Evolutionary conservation across 805 yeast species (phyloP).

Genomic region (Saccharomycopsis microspora): DNA sequence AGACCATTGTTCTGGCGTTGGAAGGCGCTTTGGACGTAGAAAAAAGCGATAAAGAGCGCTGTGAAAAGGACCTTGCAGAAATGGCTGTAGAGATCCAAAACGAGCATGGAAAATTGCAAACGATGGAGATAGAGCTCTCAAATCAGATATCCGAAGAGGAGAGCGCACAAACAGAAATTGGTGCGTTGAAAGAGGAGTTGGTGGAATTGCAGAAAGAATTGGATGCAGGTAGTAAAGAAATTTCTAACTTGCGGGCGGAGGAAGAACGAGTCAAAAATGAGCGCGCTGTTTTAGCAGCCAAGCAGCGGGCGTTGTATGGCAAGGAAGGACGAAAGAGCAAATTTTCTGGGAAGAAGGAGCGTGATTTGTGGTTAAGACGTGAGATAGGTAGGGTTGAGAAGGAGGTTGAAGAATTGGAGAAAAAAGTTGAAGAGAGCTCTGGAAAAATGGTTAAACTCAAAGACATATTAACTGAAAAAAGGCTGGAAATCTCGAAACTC

Average conservation of each 20-base stretch:
- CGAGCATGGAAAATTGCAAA: slow-evolving; percentile 34
- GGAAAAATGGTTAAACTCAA: background rate
- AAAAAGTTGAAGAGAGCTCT: background rate
- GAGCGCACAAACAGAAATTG: slow-evolving; percentile 21
- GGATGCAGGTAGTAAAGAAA: slow-evolving; percentile 18
- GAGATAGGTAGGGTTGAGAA: slow-evolving; percentile 33
- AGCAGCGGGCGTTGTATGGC: slow-evolving; percentile 49
- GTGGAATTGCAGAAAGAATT: slow-evolving; percentile 25
- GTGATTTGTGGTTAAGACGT: slow-evolving; percentile 54
- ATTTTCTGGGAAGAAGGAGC: slow-evolving; percentile 41
- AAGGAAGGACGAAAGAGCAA: slow-evolving; percentile 62
- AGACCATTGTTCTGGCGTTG: slow-evolving; percentile 33
- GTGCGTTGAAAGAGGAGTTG: slow-evolving; percentile 23
- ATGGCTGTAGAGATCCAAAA: slow-evolving; percentile 37
- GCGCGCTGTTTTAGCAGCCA: slow-evolving; percentile 32
- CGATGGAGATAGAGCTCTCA: slow-evolving; percentile 27
- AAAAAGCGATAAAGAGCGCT: slow-evolving; percentile 44
- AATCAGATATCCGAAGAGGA: slow-evolving; percentile 24
- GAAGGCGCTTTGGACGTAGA: slow-evolving; percentile 39
- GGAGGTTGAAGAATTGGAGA: slow-evolving; percentile 19
- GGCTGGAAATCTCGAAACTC: slow-evolving; percentile 23
- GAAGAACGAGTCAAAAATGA: slow-evolving; percentile 32
- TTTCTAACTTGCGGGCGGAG: slow-evolving; percentile 24
- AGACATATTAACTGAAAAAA: background rate
- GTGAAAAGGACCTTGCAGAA: slow-evolving; percentile 38